Evolutionary conservation across 345 rosid genomes (phyloP), one percentile per base, ranked within the genome.

Genomic region (Triadica sebifera): DNA sequence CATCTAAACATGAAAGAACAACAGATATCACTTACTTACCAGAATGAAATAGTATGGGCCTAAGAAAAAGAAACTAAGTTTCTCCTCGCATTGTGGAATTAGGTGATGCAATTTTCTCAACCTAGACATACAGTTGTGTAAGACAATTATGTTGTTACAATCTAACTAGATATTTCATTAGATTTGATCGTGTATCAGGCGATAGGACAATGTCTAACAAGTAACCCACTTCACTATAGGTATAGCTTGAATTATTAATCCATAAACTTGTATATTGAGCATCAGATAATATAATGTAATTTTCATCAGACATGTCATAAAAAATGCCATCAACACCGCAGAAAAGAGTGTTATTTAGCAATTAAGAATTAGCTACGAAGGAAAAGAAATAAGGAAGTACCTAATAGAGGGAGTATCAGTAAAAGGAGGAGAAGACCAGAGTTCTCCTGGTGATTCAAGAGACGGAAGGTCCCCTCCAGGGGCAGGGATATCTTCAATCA

Each of bases 391-490:
- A 38, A 6, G 16, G 3, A 52, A 41, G 25, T 50, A 85, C 85
- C 86, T 86, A 73, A 80, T 72, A 51, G 83, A 75, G 72, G 75
- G 56, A 43, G 66, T n/a, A 59, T 71, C 66, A 58, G 77, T 10
- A 63, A 74, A 72, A 56, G 80, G 51, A 37, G 67, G 70, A 77
- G 85, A 77, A 49, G 84, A 69, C 86, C 86, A 83, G 22, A 81
- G 71, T 38, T 67, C 63, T 22, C 73, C 73, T 0, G 82, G 46
- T 64, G 78, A 65, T 29, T 81, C 84, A 59, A 85, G 81, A 6
- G 83, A 68, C 19, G 81, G 85, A 12, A 79, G 82, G 45, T 81
- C 84, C 7, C 86, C 85, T 56, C 74, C 84, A 60, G 86, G 83
- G 62, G 77, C 82, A 15, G 84, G 69, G 67, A 85, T 73, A 74